Percentiles rank a stretch among this genome's conserved stretches.
These are phyloP conservation scores for Williopsis jadinii DNA, from an alignment of 1,139 yeast species.

Conservation along the genomic window DNA sequence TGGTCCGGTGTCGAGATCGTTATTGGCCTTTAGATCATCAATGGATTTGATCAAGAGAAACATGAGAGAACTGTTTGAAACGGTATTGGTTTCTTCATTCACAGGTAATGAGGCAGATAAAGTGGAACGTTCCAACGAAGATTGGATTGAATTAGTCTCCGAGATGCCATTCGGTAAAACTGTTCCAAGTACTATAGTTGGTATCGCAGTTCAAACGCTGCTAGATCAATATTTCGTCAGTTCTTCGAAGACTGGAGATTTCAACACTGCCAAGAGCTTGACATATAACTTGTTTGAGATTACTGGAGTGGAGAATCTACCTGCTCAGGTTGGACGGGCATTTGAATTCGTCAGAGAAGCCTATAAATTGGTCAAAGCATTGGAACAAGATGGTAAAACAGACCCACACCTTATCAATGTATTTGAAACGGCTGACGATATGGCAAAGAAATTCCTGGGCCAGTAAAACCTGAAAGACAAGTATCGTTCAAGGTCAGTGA, in stretches of 20 bases:
- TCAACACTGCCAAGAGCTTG: too few species aligned
- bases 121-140: slow-evolving; percentile 35
- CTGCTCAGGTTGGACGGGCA: background rate
- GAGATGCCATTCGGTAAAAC: slow-evolving; percentile 51
- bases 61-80: slow-evolving; percentile 51
- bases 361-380: background rate
- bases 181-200: slow-evolving; percentile 17
- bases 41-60: slow-evolving; percentile 45
- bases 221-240: slow-evolving; percentile 8
- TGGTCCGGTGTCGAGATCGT: slow-evolving; percentile 63
- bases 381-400: background rate
- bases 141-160: slow-evolving; percentile 53
- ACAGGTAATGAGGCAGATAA: slow-evolving; percentile 46
- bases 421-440: background rate
- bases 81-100: slow-evolving; percentile 43
- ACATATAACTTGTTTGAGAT: too few species aligned
- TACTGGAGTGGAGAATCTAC: too few species aligned
- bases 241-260: background rate
- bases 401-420: background rate
- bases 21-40: slow-evolving; percentile 63
- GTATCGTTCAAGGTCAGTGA: too few species aligned
- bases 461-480: too few species aligned
- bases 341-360: background rate
- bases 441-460: background rate
- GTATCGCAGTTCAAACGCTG: slow-evolving; percentile 12